Evolutionary conservation across 1,284 basidiomycete genomes (phyloP).

Genomic region (Amylostereum areolatum): DNA sequence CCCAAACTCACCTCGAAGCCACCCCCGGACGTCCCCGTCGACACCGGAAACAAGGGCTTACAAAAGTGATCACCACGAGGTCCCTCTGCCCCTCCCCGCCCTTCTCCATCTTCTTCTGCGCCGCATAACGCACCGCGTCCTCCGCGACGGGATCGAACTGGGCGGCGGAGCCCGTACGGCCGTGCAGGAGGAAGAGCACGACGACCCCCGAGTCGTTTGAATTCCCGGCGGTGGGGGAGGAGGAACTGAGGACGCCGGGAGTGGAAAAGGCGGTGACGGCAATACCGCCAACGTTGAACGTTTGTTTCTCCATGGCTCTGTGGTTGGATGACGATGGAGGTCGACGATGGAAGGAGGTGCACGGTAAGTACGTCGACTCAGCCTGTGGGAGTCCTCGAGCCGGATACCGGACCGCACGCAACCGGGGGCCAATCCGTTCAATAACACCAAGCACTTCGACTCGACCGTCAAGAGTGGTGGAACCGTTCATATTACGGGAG

Average conservation of each 20-base stretch:
- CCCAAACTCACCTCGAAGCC: neutral
- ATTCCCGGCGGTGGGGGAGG: too few species aligned
- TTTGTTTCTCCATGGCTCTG: too few species aligned
- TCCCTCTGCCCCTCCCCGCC: slow-evolving; percentile 25
- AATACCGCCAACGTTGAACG: neutral
- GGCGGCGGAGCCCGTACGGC: slow-evolving; percentile 31
- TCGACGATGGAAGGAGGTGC: too few species aligned
- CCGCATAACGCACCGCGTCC: slow-evolving; percentile 18
- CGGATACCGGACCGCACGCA: too few species aligned
- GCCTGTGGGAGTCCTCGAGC: too few species aligned
- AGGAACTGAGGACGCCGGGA: slow-evolving; percentile 2
- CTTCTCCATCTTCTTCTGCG: slow-evolving; percentile 19
- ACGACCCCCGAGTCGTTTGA: slow-evolving; percentile 33
- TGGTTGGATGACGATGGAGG: too few species aligned
- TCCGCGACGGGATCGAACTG: slow-evolving; percentile 24
- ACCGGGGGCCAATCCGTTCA: too few species aligned
- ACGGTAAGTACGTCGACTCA: too few species aligned
- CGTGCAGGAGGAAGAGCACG: slow-evolving; percentile 59
- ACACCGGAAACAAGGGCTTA: slow-evolving; percentile 21
- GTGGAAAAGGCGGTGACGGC: neutral
- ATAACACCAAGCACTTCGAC: too few species aligned
- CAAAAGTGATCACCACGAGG: slow-evolving; percentile 54
- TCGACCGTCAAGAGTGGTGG: too few species aligned
- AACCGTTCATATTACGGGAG: too few species aligned
- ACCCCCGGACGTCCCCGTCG: neutral